These are phyloP conservation scores for Pseudocohnilembus persalinus DNA, from an alignment of 169 alveolate genomes.

Conservation along the genomic window DNA sequence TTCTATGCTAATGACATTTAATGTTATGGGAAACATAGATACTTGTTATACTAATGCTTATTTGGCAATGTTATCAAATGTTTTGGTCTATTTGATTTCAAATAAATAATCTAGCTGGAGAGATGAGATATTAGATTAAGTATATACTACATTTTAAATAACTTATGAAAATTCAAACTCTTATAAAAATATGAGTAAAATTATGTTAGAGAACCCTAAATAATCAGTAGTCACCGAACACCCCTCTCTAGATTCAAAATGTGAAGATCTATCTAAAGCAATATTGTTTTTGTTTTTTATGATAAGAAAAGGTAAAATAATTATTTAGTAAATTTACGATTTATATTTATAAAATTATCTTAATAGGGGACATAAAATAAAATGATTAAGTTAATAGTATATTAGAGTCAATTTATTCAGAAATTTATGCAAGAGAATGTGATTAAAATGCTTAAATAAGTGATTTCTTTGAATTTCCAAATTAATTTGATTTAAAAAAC, in stretches of 20 bases:
- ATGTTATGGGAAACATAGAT: slow-evolving; percentile 41
- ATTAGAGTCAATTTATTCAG: no score
- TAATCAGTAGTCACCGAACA: slow-evolving; percentile 24
- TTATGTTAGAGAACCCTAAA: slow-evolving; percentile 15
- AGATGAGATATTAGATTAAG: slow-evolving; percentile 12
- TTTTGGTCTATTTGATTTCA: slow-evolving; percentile 1
- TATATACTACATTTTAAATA: slow-evolving; percentile 21
- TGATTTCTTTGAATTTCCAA: no score
- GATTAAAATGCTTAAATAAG: no score
- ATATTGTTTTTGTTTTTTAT: no score
- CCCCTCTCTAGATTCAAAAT: slow-evolving; percentile 19
- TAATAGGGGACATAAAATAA: no score
- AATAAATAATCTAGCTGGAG: slow-evolving; percentile 4
- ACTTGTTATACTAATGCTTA: slow-evolving; percentile 39
- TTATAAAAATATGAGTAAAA: slow-evolving; percentile 1
- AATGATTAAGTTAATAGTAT: no score
- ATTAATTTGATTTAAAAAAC: no score
- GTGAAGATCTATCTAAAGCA: slow-evolving; percentile 39
- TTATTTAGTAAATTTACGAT: no score
- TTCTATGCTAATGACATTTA: slow-evolving; percentile 34
- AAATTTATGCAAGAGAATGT: no score
- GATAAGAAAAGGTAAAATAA: no score
- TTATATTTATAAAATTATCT: no score
- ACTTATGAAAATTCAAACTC: slow-evolving; percentile 3
- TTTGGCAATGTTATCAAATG: slow-evolving; percentile 34